Conservation (phyloP, 2,329 filamentous ascomycete species). For the Cytospora chrysosperma region DNA sequence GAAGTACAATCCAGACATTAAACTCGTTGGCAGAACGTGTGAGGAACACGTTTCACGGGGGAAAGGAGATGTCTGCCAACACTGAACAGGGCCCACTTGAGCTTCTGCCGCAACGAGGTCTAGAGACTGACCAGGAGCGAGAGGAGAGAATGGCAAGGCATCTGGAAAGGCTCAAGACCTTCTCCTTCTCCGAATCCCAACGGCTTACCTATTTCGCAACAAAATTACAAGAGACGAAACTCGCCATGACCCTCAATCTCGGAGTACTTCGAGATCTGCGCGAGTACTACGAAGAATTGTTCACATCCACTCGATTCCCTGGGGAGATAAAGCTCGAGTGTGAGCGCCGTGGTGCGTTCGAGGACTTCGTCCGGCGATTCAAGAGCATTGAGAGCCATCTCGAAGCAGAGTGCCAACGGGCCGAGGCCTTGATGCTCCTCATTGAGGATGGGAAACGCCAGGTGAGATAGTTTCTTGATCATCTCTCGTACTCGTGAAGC, state of each 20-base stretch:
- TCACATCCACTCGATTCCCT: not conserved
- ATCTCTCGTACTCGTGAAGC: accelerated
- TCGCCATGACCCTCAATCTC: not conserved
- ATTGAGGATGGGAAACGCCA: not conserved
- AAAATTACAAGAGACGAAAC: not conserved
- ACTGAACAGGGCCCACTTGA: no score
- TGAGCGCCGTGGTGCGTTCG: not conserved
- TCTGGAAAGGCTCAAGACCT: not conserved
- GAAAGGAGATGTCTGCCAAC: no score
- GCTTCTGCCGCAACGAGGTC: not conserved
- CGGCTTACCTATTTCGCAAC: not conserved
- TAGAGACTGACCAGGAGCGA: not conserved
- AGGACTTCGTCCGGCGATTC: not conserved
- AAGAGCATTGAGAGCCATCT: not conserved
- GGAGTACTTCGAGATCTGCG: not conserved
- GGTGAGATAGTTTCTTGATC: not conserved
- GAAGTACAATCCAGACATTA: no score
- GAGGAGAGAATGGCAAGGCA: not conserved
- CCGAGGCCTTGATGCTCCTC: not conserved
- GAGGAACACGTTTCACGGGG: no score
- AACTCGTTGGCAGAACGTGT: no score
- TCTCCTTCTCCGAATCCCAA: conserved; percentile 3
- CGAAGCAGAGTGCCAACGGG: not conserved
- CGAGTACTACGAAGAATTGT: not conserved
- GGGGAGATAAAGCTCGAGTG: not conserved